Conservation (phyloP, 352 stramenopile species). For the Elongisporangium anandrum region DNA sequence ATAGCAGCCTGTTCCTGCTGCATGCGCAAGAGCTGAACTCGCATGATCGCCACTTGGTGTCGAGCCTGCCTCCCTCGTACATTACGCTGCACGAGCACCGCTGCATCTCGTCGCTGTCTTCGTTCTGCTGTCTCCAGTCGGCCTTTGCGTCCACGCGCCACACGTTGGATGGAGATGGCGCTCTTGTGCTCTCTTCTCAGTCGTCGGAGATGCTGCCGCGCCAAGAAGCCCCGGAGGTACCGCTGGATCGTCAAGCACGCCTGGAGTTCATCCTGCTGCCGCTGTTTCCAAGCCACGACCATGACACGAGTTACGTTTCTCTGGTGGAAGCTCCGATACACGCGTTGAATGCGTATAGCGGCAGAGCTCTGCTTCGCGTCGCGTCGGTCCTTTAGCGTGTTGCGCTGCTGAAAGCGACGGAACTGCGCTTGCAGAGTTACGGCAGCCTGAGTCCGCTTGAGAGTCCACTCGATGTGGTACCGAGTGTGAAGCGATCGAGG, state of each 20-base stretch:
- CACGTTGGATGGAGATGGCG: slow-evolving; percentile 35
- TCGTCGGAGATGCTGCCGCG: slow-evolving; percentile 9
- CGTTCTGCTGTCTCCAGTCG: slow-evolving; percentile 7
- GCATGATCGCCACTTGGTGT: slow-evolving; percentile 4
- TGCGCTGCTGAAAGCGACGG: slow-evolving; percentile 31
- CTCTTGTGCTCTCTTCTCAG: slow-evolving; percentile 13
- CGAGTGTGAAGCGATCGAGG: slow-evolving; percentile 11
- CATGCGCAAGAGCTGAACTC: slow-evolving; percentile 11
- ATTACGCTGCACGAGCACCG: slow-evolving; percentile 31
- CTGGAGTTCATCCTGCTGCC: slow-evolving; percentile 8
- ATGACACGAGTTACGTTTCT: slow-evolving; percentile 29
- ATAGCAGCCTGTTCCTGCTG: slow-evolving; percentile 17
- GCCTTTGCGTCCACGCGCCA: slow-evolving; percentile 18
- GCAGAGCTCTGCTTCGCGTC: slow-evolving; percentile 14
- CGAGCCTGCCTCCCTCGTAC: slow-evolving; percentile 21
- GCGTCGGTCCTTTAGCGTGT: slow-evolving; percentile 22
- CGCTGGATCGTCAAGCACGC: slow-evolving; percentile 31
- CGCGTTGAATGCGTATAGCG: slow-evolving; percentile 31
- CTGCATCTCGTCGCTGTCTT: slow-evolving; percentile 12
- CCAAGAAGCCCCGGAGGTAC: slow-evolving; percentile 20
- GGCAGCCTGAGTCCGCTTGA: slow-evolving; percentile 22
- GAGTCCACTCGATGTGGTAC: slow-evolving; percentile 21
- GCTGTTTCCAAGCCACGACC: slow-evolving; percentile 19
- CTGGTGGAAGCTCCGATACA: slow-evolving; percentile 25
- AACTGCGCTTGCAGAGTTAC: slow-evolving; percentile 35